These are phyloP conservation scores for Podaxis sp. DNA, from an alignment of 768 basidiomycete genomes.

Conservation along the genomic window DNA sequence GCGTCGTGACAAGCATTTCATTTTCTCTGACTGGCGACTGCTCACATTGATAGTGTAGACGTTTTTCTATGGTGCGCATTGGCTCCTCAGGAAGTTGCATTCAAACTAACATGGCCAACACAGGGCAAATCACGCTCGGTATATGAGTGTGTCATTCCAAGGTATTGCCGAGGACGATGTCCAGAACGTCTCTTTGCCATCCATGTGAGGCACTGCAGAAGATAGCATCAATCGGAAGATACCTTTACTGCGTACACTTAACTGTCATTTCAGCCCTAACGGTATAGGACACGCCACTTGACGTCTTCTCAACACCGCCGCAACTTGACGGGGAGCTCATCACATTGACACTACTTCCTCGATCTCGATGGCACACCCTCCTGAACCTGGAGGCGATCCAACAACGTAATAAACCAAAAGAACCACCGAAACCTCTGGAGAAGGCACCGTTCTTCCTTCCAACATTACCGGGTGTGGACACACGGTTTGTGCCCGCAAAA, in stretches of 20 bases:
- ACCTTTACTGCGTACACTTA: conserved; percentile 27
- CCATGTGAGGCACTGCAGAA: conserved; percentile 78
- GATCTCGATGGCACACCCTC: conserved; percentile 95
- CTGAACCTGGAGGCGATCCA: conserved; percentile 94
- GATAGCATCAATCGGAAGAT: conserved; percentile 42
- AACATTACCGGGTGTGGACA: conserved; percentile 83
- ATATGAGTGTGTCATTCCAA: conserved; percentile 79
- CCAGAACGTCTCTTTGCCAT: conserved; percentile 69
- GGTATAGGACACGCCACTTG: conserved; percentile 58
- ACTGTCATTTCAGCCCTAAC: conserved; percentile 68
- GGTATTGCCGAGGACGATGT: conserved; percentile 78
- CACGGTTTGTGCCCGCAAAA: conserved; percentile 65
- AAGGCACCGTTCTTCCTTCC: conserved; percentile 97
- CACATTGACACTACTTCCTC: conserved; percentile 88
- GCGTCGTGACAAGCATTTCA: conserved; percentile 83
- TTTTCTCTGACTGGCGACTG: conserved; percentile 97
- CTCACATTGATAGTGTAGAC: conserved; percentile 92
- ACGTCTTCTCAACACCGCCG: conserved; percentile 82
- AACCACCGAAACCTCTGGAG: conserved; percentile 92
- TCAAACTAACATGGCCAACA: conserved; percentile 12
- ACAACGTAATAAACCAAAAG: conserved; percentile 95
- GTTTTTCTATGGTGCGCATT: conserved; percentile 83
- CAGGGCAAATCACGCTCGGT: conserved; percentile 96
- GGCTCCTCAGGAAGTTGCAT: neutral
- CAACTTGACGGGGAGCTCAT: conserved; percentile 90